Evolutionary conservation across 2,329 filamentous ascomycete species (phyloP), one percentile per base, ranked within the genome.

Genomic region (Claviceps africana): DNA sequence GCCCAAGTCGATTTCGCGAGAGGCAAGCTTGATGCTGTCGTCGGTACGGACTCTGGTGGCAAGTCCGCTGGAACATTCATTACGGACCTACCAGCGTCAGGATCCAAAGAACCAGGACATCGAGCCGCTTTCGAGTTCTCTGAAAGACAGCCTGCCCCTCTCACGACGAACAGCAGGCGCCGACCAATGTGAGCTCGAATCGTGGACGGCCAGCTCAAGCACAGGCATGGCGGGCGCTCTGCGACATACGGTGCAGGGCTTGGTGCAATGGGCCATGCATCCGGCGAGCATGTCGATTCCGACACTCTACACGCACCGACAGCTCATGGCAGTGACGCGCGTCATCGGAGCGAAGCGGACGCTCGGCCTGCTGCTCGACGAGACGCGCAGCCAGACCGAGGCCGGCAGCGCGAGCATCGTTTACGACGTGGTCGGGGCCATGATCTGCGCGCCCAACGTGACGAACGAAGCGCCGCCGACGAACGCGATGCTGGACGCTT

Each of bases 11-110:
- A 83, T 84, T 46, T 86, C 85, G 0, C 78, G 77, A 35, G 86
- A 91, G 61, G 85, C 86, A 11, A 78, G 74, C 51, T 73, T 77
- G 3, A 86, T 88, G 80, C 77, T 89, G 51, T 74, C 77, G 4
- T 81, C 83, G 0, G 83, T 90, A 15, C 73, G 89, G 37, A 84
- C 81, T 37, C 82, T 88, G 40, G 76, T 88, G 1, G 83, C 85
- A 1, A 81, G 79, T 54, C 81, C 81, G 0, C 68, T 90, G 2
- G 82, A 86, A 59, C 77, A 81, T 54, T 79, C 81, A 2, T 73
- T 91, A 15, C 76, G 81, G 30, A 78, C 77, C 15, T 78, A 87
- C 51, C 82, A 86, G 59, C 76, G 78, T 28, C 78, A 79, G 31
- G 78, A 86, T 45, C 83, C 85, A 0, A 76, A 76, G 48, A 82